Conservation (phyloP, 1,284 basidiomycete genomes). For the Cryptococcus amylolentus region DNA sequence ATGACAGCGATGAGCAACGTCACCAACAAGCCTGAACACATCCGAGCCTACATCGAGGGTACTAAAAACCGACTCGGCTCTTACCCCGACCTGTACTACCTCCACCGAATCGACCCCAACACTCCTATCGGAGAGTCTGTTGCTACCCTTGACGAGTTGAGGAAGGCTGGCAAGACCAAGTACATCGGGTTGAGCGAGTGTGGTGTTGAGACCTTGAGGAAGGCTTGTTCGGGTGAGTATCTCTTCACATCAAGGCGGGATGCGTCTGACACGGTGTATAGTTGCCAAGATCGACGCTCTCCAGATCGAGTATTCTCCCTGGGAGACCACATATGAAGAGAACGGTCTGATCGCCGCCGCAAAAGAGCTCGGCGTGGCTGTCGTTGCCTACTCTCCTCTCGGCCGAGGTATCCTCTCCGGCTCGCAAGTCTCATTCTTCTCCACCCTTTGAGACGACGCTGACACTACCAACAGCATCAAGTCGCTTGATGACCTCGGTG, state of each 20-base stretch:
- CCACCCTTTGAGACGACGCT: neutral
- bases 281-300: slow-evolving; percentile 50
- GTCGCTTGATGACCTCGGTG: slow-evolving; percentile 30
- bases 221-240: slow-evolving; percentile 54
- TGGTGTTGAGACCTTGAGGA: slow-evolving; percentile 58
- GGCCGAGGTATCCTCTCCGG: slow-evolving; percentile 51
- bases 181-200: slow-evolving; percentile 57
- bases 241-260: neutral
- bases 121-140: slow-evolving; percentile 43
- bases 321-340: slow-evolving; percentile 48
- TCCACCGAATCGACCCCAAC: slow-evolving; percentile 46
- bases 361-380: slow-evolving; percentile 43
- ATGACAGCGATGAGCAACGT: neutral
- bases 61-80: slow-evolving; percentile 42
- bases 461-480: neutral
- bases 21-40: slow-evolving; percentile 38
- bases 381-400: slow-evolving; percentile 49
- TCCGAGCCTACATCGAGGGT: slow-evolving; percentile 38
- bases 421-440: slow-evolving; percentile 11
- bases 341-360: slow-evolving; percentile 49
- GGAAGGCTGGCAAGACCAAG: slow-evolving; percentile 46
- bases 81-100: slow-evolving; percentile 50
- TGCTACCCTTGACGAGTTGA: slow-evolving; percentile 41
- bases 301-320: slow-evolving; percentile 53
- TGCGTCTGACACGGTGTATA: slow-evolving; percentile 9